Evolutionary conservation across 148 eudicot genomes (phyloP).

Genomic region (Hydrangea macrophylla): DNA sequence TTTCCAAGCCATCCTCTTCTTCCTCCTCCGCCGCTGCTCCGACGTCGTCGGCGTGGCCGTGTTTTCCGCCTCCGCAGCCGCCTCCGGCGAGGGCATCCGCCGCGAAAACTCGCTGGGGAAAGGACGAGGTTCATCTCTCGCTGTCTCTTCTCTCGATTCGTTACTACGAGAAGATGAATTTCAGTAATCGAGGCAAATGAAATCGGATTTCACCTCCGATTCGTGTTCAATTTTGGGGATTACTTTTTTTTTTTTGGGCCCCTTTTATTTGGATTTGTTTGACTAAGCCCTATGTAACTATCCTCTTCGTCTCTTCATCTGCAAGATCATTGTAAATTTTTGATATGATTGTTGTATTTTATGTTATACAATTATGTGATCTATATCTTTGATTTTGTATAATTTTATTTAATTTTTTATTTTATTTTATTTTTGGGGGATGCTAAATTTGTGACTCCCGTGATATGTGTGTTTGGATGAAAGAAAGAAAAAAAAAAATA

Average conservation of each 20-base stretch:
- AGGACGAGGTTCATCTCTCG: conserved; percentile 83
- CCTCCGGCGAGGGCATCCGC: conserved; percentile 15
- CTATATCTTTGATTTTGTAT: too few relatives aligned
- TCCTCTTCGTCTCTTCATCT: background rate
- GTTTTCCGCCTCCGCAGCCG: conserved; percentile 26
- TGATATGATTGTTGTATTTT: background rate
- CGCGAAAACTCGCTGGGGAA: conserved; percentile 56
- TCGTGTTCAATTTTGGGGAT: background rate
- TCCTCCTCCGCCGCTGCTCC: conserved; percentile 18
- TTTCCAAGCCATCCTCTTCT: conserved; percentile 33
- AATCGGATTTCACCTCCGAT: background rate
- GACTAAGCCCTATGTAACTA: conserved; percentile 3
- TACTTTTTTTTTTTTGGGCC: background rate
- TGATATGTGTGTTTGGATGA: too few relatives aligned
- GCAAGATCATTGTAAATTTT: background rate
- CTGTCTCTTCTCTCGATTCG: conserved; percentile 68
- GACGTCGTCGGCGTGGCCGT: conserved; percentile 35
- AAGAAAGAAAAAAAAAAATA: too few relatives aligned
- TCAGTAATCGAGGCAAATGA: conserved; percentile 35
- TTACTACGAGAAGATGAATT: conserved; percentile 76
- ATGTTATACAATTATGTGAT: too few relatives aligned
- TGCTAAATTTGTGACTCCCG: too few relatives aligned
- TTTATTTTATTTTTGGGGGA: too few relatives aligned
- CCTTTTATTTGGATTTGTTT: background rate
- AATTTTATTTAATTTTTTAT: too few relatives aligned